Conservation (phyloP, 2,329 filamentous ascomycete species). For the Colletotrichum endophyticum region DNA sequence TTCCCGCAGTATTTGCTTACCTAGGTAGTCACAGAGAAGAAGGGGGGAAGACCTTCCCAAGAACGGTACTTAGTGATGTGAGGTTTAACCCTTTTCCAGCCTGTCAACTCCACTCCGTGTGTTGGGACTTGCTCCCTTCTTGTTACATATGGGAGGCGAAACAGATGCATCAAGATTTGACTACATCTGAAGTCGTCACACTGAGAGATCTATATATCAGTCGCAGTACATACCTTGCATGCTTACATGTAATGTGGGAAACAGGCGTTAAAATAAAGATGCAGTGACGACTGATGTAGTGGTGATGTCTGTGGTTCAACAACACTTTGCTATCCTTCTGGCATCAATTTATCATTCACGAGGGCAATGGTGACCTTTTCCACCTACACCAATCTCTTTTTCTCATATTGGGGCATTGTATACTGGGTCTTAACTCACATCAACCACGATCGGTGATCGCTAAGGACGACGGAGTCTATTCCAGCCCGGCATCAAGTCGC, state of each 20-base stretch:
- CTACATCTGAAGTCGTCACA: not conserved
- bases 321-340: not conserved
- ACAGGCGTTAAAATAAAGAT: not conserved
- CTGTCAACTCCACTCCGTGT: no score
- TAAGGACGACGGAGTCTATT: not conserved
- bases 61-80: not conserved
- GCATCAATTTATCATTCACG: fast-evolving
- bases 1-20: not conserved
- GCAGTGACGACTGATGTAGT: not conserved
- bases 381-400: not conserved
- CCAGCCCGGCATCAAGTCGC: not conserved
- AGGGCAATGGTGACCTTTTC: not conserved
- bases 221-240: not conserved
- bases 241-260: not conserved
- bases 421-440: not conserved
- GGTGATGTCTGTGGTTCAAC: not conserved
- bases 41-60: not conserved
- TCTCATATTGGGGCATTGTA: no score
- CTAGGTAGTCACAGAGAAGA: not conserved
- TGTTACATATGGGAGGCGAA: fast-evolving
- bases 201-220: not conserved
- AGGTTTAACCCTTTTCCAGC: no score
- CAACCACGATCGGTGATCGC: not conserved
- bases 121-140: no score
- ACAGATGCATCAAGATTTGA: not conserved